phyloP scores from a whole-genome alignment of 2,329 filamentous ascomycete species.

The Dactylellina haptotyla region DNA sequence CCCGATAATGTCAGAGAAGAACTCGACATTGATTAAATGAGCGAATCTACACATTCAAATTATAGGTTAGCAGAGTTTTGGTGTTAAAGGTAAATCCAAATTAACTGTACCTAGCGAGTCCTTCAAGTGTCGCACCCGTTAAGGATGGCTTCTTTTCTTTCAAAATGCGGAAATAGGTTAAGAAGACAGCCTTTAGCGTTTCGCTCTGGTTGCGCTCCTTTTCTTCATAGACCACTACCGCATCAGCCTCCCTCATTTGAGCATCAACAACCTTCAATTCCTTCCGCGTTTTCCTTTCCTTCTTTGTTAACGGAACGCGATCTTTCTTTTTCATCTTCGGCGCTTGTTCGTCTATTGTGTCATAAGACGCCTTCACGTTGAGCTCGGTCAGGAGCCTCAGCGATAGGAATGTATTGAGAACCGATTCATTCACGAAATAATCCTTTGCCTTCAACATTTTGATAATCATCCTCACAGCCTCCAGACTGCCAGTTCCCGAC shows the following conservation, averaged over 20 bases:
- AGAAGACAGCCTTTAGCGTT: conserved; percentile 94
- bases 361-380: conserved; percentile 80
- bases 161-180: conserved; percentile 91
- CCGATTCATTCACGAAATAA: conserved; percentile 81
- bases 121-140: conserved; percentile 97
- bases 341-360: conserved; percentile 68
- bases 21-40: conserved; percentile 98
- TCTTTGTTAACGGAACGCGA: conserved; percentile 72
- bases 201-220: conserved; percentile 93
- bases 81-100: background rate
- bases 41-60: conserved; percentile 72
- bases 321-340: conserved; percentile 63
- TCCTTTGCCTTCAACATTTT: conserved; percentile 95
- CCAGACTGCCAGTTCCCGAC: conserved; percentile 86
- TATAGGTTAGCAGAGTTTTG: background rate
- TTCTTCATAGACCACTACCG: conserved; percentile 89
- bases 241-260: conserved; percentile 92
- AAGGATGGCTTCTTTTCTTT: conserved; percentile 82
- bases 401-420: conserved; percentile 90
- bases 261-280: conserved; percentile 90
- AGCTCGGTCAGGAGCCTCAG: conserved; percentile 90
- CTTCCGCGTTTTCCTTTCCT: conserved; percentile 80
- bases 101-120: conserved; percentile 70
- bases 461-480: conserved; percentile 82
- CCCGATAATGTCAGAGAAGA: conserved; percentile 95